A percentile compares a stretch with the other conserved stretches of the same genome.
phyloP scores from a whole-genome alignment of 257 asterid species.

The Misopates orontium region DNA sequence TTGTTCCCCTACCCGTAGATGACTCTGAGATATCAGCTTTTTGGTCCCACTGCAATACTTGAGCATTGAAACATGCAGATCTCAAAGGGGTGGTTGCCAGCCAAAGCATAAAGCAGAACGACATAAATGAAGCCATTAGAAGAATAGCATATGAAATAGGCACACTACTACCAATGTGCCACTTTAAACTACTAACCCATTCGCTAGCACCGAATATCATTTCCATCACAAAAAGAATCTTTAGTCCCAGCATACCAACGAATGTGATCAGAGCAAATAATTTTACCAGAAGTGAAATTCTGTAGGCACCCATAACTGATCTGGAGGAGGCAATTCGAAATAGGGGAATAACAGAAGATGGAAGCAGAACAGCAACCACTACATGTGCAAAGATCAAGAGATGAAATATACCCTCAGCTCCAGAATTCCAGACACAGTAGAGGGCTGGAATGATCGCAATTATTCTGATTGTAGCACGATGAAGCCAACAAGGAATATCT shows the following conservation, averaged over 20 bases:
- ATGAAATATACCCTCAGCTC: slow-evolving; percentile 90
- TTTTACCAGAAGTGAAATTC: slow-evolving; percentile 59
- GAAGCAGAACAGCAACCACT: slow-evolving; percentile 81
- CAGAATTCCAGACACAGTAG: slow-evolving; percentile 75
- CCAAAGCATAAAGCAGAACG: slow-evolving; percentile 79
- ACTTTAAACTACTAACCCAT: slow-evolving; percentile 80
- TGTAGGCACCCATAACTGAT: slow-evolving; percentile 77
- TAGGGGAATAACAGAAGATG: slow-evolving; percentile 87
- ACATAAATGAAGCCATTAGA: slow-evolving; percentile 53
- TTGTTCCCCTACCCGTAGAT: slow-evolving; percentile 35
- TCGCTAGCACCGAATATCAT: slow-evolving; percentile 87
- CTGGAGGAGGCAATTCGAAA: slow-evolving; percentile 83
- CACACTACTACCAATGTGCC: slow-evolving; percentile 61
- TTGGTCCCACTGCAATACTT: slow-evolving; percentile 48
- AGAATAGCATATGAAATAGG: slow-evolving; percentile 69
- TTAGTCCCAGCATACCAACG: slow-evolving; percentile 70
- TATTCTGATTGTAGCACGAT: slow-evolving; percentile 80
- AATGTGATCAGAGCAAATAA: slow-evolving; percentile 57
- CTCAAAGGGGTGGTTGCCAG: slow-evolving; percentile 81
- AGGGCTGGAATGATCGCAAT: slow-evolving; percentile 85
- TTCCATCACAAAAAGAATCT: slow-evolving; percentile 72
- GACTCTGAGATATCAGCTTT: slow-evolving; percentile 31
- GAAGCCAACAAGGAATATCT: slow-evolving; percentile 95
- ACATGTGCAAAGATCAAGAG: slow-evolving; percentile 80
- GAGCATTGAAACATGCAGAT: slow-evolving; percentile 61